These are phyloP conservation scores for Oryza meyeriana DNA, from an alignment of 176 grass and related monocot species.

Conservation along the genomic window DNA sequence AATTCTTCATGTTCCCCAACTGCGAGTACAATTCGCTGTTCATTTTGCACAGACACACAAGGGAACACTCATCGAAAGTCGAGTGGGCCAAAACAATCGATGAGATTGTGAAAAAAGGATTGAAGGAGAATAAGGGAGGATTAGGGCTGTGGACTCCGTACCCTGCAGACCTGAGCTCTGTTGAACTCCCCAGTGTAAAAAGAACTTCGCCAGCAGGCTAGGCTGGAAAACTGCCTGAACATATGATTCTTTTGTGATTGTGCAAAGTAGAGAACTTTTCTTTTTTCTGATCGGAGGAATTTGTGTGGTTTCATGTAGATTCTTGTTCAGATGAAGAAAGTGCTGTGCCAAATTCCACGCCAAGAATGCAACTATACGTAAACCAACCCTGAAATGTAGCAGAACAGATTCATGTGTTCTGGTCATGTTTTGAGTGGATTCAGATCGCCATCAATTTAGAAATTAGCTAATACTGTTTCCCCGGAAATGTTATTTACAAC, in stretches of 20 bases:
- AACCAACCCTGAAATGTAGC: not conserved
- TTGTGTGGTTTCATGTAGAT: constrained; percentile 14
- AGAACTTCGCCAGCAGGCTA: constrained; percentile 80
- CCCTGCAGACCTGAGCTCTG: constrained; percentile 56
- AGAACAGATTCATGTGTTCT: not conserved
- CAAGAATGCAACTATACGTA: not conserved
- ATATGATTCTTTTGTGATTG: constrained; percentile 2
- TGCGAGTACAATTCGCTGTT: constrained; percentile 98
- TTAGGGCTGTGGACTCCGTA: constrained; percentile 82
- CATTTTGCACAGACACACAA: constrained; percentile 79
- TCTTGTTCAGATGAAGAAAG: not conserved
- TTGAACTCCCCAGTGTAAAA: constrained; percentile 61
- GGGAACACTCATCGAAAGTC: constrained; percentile 84
- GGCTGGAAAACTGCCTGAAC: not conserved
- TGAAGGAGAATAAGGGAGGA: constrained; percentile 87
- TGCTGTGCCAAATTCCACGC: not conserved
- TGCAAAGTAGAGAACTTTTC: not conserved
- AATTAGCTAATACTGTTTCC: not conserved
- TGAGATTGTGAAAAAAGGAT: constrained; percentile 64
- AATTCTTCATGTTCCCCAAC: constrained; percentile 98
- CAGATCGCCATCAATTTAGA: too few species aligned
- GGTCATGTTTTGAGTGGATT: not conserved
- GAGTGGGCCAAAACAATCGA: constrained; percentile 93
- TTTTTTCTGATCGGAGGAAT: not conserved
- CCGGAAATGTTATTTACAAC: not conserved